Percentiles rank a stretch among this genome's conserved stretches.
phyloP scores from a whole-genome alignment of 768 basidiomycete species.

The Pilatotrama ljubarskyi region DNA sequence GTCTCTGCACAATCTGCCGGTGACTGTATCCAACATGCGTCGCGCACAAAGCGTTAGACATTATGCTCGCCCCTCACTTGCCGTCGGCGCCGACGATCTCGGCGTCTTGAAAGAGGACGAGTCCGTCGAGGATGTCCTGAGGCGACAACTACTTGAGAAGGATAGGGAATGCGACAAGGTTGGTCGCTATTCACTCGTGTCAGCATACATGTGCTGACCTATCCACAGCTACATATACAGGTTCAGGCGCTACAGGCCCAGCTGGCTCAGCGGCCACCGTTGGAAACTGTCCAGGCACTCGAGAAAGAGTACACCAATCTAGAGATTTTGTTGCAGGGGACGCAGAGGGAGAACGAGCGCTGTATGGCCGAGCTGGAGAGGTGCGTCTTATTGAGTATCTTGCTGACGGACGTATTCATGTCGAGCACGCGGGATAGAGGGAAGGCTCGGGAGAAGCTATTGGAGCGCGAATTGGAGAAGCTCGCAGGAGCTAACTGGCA shows the following conservation, averaged over 20 bases:
- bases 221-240: constrained; percentile 52
- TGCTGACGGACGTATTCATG: not conserved
- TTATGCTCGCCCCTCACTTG: constrained; percentile 51
- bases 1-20: not conserved
- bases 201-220: not conserved
- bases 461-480: constrained; percentile 70
- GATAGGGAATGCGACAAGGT: constrained; percentile 74
- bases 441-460: constrained; percentile 70
- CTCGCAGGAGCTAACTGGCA: constrained; percentile 84
- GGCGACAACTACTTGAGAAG: constrained; percentile 64
- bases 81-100: constrained; percentile 55
- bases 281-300: constrained; percentile 64
- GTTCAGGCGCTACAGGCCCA: constrained; percentile 65
- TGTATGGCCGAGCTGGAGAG: constrained; percentile 81
- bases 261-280: constrained; percentile 64
- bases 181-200: not conserved
- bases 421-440: constrained; percentile 36
- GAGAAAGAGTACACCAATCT: constrained; percentile 75
- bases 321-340: constrained; percentile 75
- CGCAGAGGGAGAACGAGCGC: constrained; percentile 82
- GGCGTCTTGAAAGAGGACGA: constrained; percentile 63
- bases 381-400: constrained; percentile 35
- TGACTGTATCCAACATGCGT: constrained; percentile 42
- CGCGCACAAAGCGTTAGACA: constrained; percentile 65
- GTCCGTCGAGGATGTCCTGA: constrained; percentile 57